Base-by-base conservation (phyloP, 179 eudicot species). In the Pouteria campechiana region DNA sequence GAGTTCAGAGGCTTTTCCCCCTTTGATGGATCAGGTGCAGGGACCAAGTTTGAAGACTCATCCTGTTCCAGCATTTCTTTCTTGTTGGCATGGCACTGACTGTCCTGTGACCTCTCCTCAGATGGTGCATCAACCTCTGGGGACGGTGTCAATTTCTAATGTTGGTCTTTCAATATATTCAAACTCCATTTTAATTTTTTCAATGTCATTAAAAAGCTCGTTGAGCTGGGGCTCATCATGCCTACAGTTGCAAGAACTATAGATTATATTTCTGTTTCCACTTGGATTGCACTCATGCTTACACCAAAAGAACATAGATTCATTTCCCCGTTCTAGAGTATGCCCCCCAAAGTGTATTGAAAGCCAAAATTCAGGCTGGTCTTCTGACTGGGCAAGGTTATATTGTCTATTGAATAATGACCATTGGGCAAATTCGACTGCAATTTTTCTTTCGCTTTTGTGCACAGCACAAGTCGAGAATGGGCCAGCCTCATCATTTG, bases 151-250 rank as follows among this genome's bases (percentile, higher is more conserved):
- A 53, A 79, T 60, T 59, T 79, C 83, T 40, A 87, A 33, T 33
- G 52, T 58, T 19, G 99, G 99, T 50, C 96, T 82, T 60, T 83
- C 96, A 30, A 87, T 63, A 17, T 79, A 49, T 55, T 92, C 99
- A 62, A 87, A 92, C 54, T 79, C 81, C 35, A 20, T 60, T 46
- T 94, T 70, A 55, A 87, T 51, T 57, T 73, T 75, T 58, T 78
- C 94, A 47, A 92, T 75, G 16, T 61, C 68, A 39, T 77, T 83
- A 53, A 87, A 73, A 36, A 82, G 81, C 68, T 67, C 93, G 57
- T 58, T 78, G 14, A 83, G 70, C 64, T 52, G 77, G 30, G 73
- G 52, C 50, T 83, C 78, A 32, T 83, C 83, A 60, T 83, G 80
- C 70, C 99, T 87, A 77, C 46, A 68, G 20, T 42, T 34, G 59